phyloP scores from a whole-genome alignment of 768 basidiomycete genomes.

The Tephrocybe sp. region DNA sequence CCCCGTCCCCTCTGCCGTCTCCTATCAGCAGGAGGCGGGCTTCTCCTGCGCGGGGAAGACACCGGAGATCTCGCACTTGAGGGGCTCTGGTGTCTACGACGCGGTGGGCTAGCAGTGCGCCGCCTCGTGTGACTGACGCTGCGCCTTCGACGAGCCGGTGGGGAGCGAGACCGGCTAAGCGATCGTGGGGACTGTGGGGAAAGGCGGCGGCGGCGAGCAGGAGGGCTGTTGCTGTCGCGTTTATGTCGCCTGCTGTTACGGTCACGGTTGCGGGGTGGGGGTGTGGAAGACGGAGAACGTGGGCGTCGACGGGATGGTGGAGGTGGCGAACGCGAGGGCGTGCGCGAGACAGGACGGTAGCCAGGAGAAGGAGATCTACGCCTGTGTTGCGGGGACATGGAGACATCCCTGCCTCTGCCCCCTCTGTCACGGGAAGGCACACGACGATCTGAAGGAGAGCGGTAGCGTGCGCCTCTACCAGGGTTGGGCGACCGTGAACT shows the following conservation, averaged over 20 bases:
- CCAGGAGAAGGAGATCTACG: slow-evolving; percentile 29
- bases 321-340: slow-evolving; percentile 41
- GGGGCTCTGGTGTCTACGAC: slow-evolving; percentile 19
- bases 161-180: slow-evolving; percentile 38
- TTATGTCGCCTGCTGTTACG: slow-evolving; percentile 26
- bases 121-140: slow-evolving; percentile 41
- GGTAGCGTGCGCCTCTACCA: slow-evolving; percentile 34
- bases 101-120: slow-evolving; percentile 31
- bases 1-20: slow-evolving; percentile 16
- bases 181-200: slow-evolving; percentile 34
- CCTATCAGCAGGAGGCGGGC: slow-evolving; percentile 21
- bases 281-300: slow-evolving; percentile 51
- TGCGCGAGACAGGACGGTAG: slow-evolving; percentile 43
- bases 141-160: slow-evolving; percentile 41
- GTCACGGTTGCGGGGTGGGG: slow-evolving; percentile 36
- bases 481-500: slow-evolving; percentile 39
- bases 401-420: slow-evolving; percentile 31
- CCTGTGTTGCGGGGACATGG: slow-evolving; percentile 38
- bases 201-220: slow-evolving; percentile 42
- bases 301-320: slow-evolving; percentile 34
- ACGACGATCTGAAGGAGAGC: slow-evolving; percentile 40
- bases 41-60: slow-evolving; percentile 30
- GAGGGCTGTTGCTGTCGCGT: slow-evolving; percentile 59
- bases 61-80: slow-evolving; percentile 35
- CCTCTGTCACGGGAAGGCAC: slow-evolving; percentile 28